A percentile compares a stretch with the other conserved stretches of the same genome.
Conservation (phyloP, 768 basidiomycete genomes). For the Boletus pseudo-olivaceus region DNA sequence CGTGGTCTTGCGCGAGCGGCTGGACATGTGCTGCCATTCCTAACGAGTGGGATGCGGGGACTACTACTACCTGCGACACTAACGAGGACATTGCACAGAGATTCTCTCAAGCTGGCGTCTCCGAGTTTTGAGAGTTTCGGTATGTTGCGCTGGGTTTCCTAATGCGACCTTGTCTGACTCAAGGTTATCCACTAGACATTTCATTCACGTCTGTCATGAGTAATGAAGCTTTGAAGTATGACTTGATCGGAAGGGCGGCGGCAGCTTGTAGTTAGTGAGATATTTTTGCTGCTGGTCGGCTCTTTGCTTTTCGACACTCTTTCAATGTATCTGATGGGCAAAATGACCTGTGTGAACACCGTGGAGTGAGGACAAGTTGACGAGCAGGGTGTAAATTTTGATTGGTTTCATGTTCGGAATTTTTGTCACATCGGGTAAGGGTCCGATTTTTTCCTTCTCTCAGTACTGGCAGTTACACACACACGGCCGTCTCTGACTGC, state of each 20-base stretch:
- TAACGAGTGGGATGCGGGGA: constrained; percentile 15
- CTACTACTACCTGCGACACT: constrained; percentile 19
- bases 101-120: constrained; percentile 19
- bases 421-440: not conserved
- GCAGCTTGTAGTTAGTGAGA: constrained; percentile 6
- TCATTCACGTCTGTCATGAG: not conserved
- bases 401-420: too few relatives aligned
- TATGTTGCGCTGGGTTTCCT: not conserved
- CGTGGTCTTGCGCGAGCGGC: constrained; percentile 8
- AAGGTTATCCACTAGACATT: not conserved
- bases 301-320: not conserved
- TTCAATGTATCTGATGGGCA: constrained; percentile 6
- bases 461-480: not conserved
- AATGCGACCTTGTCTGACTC: not conserved
- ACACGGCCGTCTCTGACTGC: constrained; percentile 9
- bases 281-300: constrained; percentile 16
- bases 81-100: constrained; percentile 16
- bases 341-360: not conserved
- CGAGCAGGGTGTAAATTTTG: too few relatives aligned
- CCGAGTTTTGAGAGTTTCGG: constrained; percentile 11
- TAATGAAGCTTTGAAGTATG: not conserved
- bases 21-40: constrained; percentile 25
- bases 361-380: too few relatives aligned
- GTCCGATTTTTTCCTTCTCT: not conserved
- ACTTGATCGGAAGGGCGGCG: constrained; percentile 5